Conservation (phyloP, 257 asterid genomes). For the Petrea volubilis region DNA sequence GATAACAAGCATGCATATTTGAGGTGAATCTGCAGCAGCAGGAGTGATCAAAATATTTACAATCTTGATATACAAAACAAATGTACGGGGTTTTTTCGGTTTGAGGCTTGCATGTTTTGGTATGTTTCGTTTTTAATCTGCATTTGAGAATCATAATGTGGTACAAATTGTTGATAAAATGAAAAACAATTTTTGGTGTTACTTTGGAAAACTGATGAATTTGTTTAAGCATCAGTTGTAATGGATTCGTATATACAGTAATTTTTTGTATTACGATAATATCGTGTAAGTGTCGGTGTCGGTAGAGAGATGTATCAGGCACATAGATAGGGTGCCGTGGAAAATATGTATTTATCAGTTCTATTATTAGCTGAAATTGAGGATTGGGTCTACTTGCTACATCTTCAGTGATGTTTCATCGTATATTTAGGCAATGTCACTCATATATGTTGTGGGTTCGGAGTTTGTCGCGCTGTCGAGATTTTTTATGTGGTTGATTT, state of each 20-base stretch:
- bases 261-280: too few species aligned
- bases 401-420: neutral
- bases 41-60: constrained; percentile 9
- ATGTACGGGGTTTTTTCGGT: neutral
- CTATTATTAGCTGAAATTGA: neutral
- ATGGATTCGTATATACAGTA: too few species aligned
- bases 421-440: neutral
- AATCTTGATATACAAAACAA: constrained; percentile 3
- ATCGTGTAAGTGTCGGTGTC: neutral
- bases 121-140: neutral
- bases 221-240: too few species aligned
- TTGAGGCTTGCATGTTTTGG: neutral
- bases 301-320: neutral
- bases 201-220: too few species aligned
- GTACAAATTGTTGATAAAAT: neutral
- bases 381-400: too few species aligned
- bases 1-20: neutral
- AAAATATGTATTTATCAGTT: neutral
- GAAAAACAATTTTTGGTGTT: neutral
- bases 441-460: neutral
- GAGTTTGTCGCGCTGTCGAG: neutral
- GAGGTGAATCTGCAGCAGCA: neutral
- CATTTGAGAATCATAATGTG: neutral
- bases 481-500: neutral
- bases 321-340: neutral